Conservation (phyloP, 179 eudicot genomes). For the Camellia oleifera region DNA sequence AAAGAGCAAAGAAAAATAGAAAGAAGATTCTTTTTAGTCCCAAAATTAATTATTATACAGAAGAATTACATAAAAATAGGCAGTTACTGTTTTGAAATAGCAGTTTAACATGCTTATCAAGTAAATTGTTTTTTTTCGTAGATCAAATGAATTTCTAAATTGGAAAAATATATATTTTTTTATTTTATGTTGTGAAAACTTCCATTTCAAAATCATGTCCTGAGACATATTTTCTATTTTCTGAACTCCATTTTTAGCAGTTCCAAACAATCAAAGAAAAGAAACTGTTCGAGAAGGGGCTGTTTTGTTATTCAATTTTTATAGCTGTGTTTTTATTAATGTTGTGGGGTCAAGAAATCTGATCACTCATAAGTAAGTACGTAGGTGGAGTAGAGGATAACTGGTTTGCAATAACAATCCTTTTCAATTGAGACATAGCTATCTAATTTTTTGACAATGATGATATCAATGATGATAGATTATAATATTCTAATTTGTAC, state of each 20-base stretch:
- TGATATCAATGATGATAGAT: not conserved
- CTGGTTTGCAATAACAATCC: not conserved
- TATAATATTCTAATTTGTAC: constrained; percentile 21
- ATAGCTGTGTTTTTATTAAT: not conserved
- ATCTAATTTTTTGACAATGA: not conserved
- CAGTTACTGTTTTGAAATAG: not conserved
- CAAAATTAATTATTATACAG: not conserved
- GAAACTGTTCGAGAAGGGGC: not conserved
- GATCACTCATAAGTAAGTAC: not conserved
- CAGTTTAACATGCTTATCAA: not conserved
- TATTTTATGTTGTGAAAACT: not conserved
- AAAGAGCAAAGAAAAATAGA: not conserved
- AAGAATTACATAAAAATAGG: not conserved
- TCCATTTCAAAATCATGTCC: not conserved
- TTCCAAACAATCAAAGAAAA: not conserved
- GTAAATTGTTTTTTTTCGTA: not conserved
- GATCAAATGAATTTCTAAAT: not conserved
- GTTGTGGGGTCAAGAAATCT: no score
- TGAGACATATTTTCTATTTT: not conserved
- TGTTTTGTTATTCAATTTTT: not conserved
- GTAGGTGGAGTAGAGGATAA: no score
- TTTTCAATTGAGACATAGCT: not conserved
- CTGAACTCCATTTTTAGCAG: not conserved
- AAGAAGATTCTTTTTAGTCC: not conserved
- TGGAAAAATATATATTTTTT: not conserved